A percentile compares a stretch with the other conserved stretches of the same genome.
These are phyloP conservation scores for Anthoceros angustus DNA, from an alignment of 225 moss, liverwort and hornwort genomes.

Conservation along the genomic window DNA sequence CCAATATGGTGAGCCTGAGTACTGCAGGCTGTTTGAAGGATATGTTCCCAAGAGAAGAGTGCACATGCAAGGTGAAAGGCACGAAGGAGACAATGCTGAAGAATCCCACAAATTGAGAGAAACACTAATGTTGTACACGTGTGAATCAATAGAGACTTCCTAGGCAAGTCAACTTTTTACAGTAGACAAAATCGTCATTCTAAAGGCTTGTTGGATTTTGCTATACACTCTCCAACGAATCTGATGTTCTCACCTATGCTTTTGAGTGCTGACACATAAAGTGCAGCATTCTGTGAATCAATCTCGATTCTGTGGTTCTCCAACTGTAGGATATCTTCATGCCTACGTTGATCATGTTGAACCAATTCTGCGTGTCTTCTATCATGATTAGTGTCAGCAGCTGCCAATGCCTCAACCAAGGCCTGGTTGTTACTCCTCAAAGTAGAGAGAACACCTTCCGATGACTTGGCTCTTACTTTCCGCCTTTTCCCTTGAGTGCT, in stretches of 20 bases:
- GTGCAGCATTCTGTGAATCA: background rate
- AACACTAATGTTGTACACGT: background rate
- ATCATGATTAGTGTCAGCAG: background rate
- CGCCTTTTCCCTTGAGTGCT: background rate
- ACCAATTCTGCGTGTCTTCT: too few species aligned
- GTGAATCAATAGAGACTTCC: background rate
- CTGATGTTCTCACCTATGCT: background rate
- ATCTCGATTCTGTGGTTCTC: background rate
- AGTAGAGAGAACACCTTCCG: background rate
- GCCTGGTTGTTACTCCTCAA: background rate
- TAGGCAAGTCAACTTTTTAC: background rate
- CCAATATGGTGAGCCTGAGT: conserved; percentile 29
- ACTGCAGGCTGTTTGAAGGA: background rate
- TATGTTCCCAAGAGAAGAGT: background rate
- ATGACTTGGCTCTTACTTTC: background rate
- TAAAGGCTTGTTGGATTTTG: background rate
- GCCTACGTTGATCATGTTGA: background rate
- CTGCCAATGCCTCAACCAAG: background rate
- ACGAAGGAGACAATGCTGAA: background rate
- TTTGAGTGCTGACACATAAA: background rate
- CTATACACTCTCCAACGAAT: background rate
- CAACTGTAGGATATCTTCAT: background rate
- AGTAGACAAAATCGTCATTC: background rate
- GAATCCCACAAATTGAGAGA: background rate
- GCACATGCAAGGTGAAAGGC: background rate